Conservation (phyloP, 352 stramenopile genomes). For the Globisporangium spinosum region DNA sequence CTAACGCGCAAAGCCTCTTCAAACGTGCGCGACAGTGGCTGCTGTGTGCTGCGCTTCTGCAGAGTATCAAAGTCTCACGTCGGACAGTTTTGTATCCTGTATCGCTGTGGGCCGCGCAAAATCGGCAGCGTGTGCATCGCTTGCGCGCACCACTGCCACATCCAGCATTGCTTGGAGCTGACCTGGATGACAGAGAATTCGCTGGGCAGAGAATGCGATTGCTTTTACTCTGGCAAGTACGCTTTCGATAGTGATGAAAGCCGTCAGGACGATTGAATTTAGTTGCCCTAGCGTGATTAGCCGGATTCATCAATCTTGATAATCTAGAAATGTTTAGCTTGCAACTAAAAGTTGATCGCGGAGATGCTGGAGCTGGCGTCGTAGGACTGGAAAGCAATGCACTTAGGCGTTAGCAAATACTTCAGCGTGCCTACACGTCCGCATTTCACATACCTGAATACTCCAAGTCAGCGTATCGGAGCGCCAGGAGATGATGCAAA, state of each 20-base stretch:
- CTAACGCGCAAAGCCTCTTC: background rate
- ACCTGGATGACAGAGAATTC: constrained; percentile 52
- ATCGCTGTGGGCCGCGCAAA: constrained; percentile 51
- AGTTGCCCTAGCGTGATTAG: background rate
- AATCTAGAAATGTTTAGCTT: background rate
- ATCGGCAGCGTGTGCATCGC: constrained; percentile 56
- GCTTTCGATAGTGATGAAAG: constrained; percentile 20
- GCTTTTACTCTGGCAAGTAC: constrained; percentile 34
- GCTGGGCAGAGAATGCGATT: constrained; percentile 35
- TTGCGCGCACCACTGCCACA: constrained; percentile 62
- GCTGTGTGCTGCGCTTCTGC: constrained; percentile 47
- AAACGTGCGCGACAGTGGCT: constrained; percentile 24
- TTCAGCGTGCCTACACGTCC: background rate
- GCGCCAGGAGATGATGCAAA: constrained; percentile 70
- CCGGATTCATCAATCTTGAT: background rate
- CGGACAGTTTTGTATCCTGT: constrained; percentile 75
- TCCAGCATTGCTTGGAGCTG: constrained; percentile 58
- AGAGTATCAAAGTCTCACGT: constrained; percentile 57
- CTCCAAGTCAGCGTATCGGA: constrained; percentile 59
- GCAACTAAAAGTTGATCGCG: constrained; percentile 43
- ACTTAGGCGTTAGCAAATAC: background rate
- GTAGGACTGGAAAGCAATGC: constrained; percentile 27
- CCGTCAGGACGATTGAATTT: constrained; percentile 3
- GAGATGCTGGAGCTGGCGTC: constrained; percentile 67
- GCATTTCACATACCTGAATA: constrained; percentile 33